Evolutionary conservation across 106 monocot genomes (phyloP), one percentile per base, ranked within the genome.

Genomic region (Chionographis japonica): DNA sequence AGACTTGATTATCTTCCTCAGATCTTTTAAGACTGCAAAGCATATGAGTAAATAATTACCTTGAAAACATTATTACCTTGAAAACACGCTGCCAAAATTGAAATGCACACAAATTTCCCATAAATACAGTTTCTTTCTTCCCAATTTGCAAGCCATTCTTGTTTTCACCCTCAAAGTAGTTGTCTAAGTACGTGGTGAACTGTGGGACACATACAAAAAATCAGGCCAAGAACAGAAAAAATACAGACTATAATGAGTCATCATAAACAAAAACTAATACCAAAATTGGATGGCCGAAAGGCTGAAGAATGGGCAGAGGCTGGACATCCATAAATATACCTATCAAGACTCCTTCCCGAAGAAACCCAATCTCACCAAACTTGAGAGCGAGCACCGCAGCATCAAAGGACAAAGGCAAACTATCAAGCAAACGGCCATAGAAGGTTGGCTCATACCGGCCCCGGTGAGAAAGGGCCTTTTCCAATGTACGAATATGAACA

Each of bases 41-140:
- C 8, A 10, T 10, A 46, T 46, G 46, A 46, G 46, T 10, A 46
- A 46, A 46, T 46, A 46, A 4, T 4, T 46, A 46, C 46, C 27
- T 27, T 18, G 19, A n/a, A 17, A 56, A 38, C 16, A 40, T 37
- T 58, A 40, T 60, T 81, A 92, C 92, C 92, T 88, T 93, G 54
- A 93, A 88, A 15, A 79, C 62, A 62, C 73, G 78, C 61, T 93
- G 78, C 92, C 92, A 93, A 51, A 93, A 93, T 60, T 86, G 85
- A 73, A 78, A 88, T 6, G 92, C 88, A 66, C 92, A 88, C 39
- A 93, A 67, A 49, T 93, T 93, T 58, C 69, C 92, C 67, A 88
- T 80, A 36, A 78, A 69, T 43, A 77, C 41, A 50, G 46, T 68
- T 74, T 93, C 92, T 65, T 86, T 93, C 72, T 84, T 93, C 12